Evolutionary conservation across 129 eudicot genomes (phyloP).

Genomic region (Smallanthus sonchifolius): DNA sequence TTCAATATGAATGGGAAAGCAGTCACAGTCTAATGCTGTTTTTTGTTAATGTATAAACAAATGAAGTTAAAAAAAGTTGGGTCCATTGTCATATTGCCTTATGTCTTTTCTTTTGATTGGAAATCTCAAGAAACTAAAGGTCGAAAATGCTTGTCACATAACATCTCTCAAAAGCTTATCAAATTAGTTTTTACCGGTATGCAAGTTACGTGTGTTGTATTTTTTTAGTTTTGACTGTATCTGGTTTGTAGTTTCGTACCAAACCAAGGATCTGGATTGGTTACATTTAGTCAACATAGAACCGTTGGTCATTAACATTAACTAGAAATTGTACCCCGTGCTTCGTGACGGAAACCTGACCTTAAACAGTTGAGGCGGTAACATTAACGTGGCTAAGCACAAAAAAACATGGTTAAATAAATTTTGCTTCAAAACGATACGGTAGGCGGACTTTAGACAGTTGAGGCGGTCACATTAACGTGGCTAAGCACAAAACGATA

Average conservation of each 20-base stretch:
- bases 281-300: neutral
- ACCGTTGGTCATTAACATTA: neutral
- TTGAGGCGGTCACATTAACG: too few species aligned
- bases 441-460: too few species aligned
- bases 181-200: neutral
- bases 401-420: too few species aligned
- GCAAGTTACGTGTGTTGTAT: neutral
- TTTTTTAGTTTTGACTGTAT: neutral
- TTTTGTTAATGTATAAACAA: slow-evolving; percentile 26
- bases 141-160: slow-evolving; percentile 19
- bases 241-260: neutral
- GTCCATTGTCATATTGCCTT: slow-evolving; percentile 14
- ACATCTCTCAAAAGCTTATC: slow-evolving; percentile 15
- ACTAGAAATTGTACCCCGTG: too few species aligned
- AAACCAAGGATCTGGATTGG: too few species aligned
- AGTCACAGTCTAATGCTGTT: slow-evolving; percentile 20
- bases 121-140: slow-evolving; percentile 32
- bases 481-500: too few species aligned
- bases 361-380: too few species aligned
- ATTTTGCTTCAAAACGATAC: too few species aligned
- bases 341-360: too few species aligned
- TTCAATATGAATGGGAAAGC: slow-evolving; percentile 15
- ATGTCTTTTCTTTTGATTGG: slow-evolving; percentile 12
- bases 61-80: slow-evolving; percentile 35
- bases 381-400: too few species aligned